Base-by-base conservation (phyloP, 2,329 filamentous ascomycete species). In the Xylaria hypoxylon region DNA sequence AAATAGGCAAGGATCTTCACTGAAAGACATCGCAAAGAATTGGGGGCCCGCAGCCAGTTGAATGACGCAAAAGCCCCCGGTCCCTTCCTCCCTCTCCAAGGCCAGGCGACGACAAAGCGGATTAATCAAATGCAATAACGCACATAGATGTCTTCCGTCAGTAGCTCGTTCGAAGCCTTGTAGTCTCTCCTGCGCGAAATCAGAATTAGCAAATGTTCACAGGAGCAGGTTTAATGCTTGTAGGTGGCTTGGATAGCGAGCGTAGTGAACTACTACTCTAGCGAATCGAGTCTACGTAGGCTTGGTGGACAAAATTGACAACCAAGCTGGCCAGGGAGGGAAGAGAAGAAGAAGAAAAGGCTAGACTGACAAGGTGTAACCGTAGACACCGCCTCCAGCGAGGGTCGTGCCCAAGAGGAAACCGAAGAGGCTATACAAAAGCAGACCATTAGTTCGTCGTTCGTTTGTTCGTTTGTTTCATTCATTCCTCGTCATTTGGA, bases 141-240 rank as follows among this genome's bases (percentile, higher is more conserved):
- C 87, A 97, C 95, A 81, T 95, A 95, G 79, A 98, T 97, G 81
- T 98, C 95, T 82, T 97, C 94, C 68, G 91, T 95, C 81, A 98
- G 84, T 77, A 97, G 87, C 82, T 97, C 92, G 83, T 97, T 98
- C 73, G 93, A 92, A 48, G 94, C 86, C 82, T 94, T 93, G 85
- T 97, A 98, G 80, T 98, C 94, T 78, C 95, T 89, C 65, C 74
- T 76, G 33, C 55, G 7, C 48, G 10, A 51, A 42, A 33, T 40
- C 13, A 2, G 31, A n/a, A 68, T 75, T 40, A 75, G 73, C 62
- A 60, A 59, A 44, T 50, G 33, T 60, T 44, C 58, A 57, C 10
- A 8, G 17, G 5, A 13, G 38, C 17, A 55, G 8, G 13, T 31
- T 51, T 13, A 31, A 24, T 50, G 3, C 52, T 38, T 15, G 17